A percentile compares a stretch with the other conserved stretches of the same genome.
phyloP scores from a whole-genome alignment of 805 yeast genomes.

The Saturnispora hagleri region DNA sequence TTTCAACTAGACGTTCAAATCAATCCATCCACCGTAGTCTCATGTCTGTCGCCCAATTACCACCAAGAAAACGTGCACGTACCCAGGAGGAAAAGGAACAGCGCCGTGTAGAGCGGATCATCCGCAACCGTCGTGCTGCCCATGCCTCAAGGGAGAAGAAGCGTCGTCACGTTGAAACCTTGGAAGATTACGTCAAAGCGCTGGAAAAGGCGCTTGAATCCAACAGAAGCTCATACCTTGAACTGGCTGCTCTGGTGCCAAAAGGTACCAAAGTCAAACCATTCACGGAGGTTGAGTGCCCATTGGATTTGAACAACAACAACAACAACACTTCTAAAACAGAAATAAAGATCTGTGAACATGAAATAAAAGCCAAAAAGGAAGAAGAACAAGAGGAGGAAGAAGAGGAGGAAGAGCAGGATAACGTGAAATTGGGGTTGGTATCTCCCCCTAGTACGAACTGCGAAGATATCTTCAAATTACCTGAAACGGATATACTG shows the following conservation, averaged over 20 bases:
- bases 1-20: neutral
- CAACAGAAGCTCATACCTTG: neutral
- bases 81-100: slow-evolving; percentile 97
- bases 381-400: slow-evolving; percentile 14
- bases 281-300: neutral
- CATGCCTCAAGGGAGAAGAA: slow-evolving; percentile 96
- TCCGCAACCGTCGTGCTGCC: slow-evolving; percentile 93
- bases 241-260: slow-evolving; percentile 11
- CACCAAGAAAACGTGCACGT: slow-evolving; percentile 94
- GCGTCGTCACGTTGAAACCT: slow-evolving; percentile 79
- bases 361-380: neutral
- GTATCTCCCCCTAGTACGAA: slow-evolving; percentile 27
- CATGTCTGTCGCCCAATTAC: slow-evolving; percentile 33
- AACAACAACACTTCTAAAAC: neutral
- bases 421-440: neutral
- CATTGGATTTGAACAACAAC: neutral
- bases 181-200: slow-evolving; percentile 51
- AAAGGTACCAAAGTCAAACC: neutral
- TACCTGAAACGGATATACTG: slow-evolving; percentile 20
- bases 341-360: neutral
- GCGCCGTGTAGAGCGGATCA: slow-evolving; percentile 83
- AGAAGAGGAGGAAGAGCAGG: slow-evolving; percentile 11
- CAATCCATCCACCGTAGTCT: neutral
- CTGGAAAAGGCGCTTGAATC: slow-evolving; percentile 26
- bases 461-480: slow-evolving; percentile 23